Conservation (phyloP, 208 protist species). For the Trichomonas vaginalis region DNA sequence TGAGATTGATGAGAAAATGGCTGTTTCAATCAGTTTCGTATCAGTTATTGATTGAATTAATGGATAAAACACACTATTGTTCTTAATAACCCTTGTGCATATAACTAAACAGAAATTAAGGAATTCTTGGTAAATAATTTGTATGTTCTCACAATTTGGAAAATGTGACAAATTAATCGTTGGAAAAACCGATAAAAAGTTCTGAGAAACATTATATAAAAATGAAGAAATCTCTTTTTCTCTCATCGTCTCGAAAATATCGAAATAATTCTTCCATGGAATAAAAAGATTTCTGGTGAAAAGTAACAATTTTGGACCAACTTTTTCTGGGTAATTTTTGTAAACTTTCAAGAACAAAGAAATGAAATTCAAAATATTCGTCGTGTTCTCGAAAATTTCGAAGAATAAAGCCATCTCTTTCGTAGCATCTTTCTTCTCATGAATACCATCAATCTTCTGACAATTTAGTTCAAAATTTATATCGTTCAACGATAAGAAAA, state of each 20-base stretch:
- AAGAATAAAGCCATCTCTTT: neutral
- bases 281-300: neutral
- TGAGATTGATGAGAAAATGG: neutral
- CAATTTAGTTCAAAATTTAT: too few relatives aligned
- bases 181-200: neutral
- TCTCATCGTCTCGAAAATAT: neutral
- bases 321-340: neutral
- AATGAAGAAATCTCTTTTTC: neutral
- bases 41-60: neutral
- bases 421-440: neutral
- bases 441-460: too few relatives aligned
- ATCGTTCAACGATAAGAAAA: too few relatives aligned
- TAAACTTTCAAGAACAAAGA: neutral
- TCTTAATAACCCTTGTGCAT: neutral
- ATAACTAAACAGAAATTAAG: neutral
- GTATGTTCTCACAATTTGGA: neutral
- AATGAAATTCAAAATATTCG: neutral
- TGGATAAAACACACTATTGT: neutral
- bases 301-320: neutral
- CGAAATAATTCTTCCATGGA: neutral
- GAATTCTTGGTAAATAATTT: neutral
- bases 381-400: neutral
- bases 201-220: neutral
- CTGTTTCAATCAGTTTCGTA: neutral
- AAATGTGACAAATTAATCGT: neutral